A percentile compares a stretch with the other conserved stretches of the same genome.
These are phyloP conservation scores for Tilletia indica DNA, from an alignment of 1,284 basidiomycete genomes.

Conservation along the genomic window DNA sequence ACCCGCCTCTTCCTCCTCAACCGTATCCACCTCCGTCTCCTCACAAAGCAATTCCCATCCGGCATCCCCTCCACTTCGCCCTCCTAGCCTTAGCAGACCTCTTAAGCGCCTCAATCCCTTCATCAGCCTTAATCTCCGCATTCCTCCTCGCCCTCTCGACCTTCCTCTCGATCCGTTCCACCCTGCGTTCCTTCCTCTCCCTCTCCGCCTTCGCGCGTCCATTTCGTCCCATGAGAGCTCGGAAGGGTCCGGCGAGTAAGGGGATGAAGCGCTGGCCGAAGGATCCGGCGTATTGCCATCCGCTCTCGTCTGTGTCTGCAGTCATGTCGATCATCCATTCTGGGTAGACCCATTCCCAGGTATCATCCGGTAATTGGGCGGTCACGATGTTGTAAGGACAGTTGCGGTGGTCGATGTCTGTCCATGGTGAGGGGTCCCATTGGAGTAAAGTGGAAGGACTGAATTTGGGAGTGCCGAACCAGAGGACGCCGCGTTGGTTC, in stretches of 20 bases:
- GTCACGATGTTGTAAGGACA: conserved; percentile 51
- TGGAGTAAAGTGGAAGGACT: conserved; percentile 47
- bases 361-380: conserved; percentile 52
- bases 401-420: conserved; percentile 33
- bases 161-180: conserved; percentile 17
- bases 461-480: conserved; percentile 53
- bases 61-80: conserved; percentile 44
- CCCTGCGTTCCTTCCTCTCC: not conserved
- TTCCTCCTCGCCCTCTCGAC: conserved; percentile 31
- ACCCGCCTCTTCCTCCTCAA: conserved; percentile 33
- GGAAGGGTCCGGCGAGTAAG: not conserved
- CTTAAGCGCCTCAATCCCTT: conserved; percentile 50
- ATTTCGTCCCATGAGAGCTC: not conserved
- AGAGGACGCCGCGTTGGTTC: conserved; percentile 47
- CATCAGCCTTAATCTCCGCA: conserved; percentile 41
- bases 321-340: conserved; percentile 55
- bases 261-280: conserved; percentile 40
- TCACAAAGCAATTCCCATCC: conserved; percentile 45
- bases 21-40: conserved; percentile 51
- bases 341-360: conserved; percentile 54
- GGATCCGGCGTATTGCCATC: conserved; percentile 53
- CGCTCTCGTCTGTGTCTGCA: conserved; percentile 53
- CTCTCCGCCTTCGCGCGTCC: not conserved
- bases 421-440: conserved; percentile 53
- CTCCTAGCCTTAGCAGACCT: conserved; percentile 38